These are phyloP conservation scores for Harrya chromipes DNA, from an alignment of 768 basidiomycete genomes.

Conservation along the genomic window DNA sequence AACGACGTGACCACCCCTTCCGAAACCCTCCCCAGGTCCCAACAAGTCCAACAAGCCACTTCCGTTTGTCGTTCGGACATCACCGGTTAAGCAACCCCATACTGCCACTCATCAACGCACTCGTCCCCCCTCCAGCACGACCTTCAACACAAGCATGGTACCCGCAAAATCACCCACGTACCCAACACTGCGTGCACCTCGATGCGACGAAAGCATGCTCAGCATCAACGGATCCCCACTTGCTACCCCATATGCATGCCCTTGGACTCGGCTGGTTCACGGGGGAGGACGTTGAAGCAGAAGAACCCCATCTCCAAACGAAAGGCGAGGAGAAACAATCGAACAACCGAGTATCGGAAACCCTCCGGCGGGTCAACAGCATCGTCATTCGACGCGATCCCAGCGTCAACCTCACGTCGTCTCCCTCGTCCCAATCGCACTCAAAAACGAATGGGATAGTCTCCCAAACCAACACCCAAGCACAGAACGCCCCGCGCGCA, in stretches of 20 bases:
- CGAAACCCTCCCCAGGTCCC: too few relatives aligned
- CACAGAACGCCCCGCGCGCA: constrained; percentile 31
- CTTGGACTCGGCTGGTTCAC: constrained; percentile 62
- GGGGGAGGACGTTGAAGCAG: constrained; percentile 29
- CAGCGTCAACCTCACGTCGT: too few relatives aligned
- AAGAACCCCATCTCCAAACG: constrained; percentile 10
- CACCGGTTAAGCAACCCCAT: constrained; percentile 45
- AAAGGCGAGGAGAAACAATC: constrained; percentile 24
- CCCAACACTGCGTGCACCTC: constrained; percentile 58
- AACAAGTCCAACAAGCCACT: too few relatives aligned
- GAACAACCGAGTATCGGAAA: constrained; percentile 10
- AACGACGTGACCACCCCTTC: too few relatives aligned
- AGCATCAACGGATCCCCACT: constrained; percentile 83
- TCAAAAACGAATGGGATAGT: too few relatives aligned
- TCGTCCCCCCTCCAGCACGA: constrained; percentile 55
- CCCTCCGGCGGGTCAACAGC: constrained; percentile 48
- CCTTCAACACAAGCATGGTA: too few relatives aligned
- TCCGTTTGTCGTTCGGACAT: constrained; percentile 37
- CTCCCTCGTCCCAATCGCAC: too few relatives aligned
- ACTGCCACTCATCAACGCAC: too few relatives aligned
- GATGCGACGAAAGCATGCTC: constrained; percentile 73
- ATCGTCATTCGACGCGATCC: too few relatives aligned
- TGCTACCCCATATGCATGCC: constrained; percentile 74
- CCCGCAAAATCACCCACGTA: constrained; percentile 39
- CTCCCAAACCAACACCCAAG: too few relatives aligned